phyloP scores from a whole-genome alignment of 2,329 filamentous ascomycete species.

The Colletotrichum sp. region DNA sequence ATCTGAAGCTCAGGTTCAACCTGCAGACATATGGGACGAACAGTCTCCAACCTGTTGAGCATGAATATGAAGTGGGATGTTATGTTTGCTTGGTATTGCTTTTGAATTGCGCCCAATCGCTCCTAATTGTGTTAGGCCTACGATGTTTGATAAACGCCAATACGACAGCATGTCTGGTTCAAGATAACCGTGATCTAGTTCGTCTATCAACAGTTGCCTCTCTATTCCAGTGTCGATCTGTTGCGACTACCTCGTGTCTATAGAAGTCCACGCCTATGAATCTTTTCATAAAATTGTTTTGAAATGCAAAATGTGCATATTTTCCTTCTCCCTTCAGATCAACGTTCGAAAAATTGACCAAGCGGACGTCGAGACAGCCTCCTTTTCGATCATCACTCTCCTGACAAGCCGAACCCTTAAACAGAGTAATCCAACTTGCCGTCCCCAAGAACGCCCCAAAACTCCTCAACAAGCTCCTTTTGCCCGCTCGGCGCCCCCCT shows the following conservation, averaged over 20 bases:
- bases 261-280: background rate
- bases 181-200: background rate
- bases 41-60: background rate
- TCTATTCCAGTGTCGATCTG: background rate
- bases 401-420: background rate
- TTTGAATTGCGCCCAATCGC: background rate
- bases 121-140: background rate
- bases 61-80: background rate
- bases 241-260: background rate
- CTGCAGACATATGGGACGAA: background rate
- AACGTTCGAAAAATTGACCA: accelerated
- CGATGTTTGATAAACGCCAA: background rate
- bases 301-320: background rate
- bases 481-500: slow-evolving; percentile 64
- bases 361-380: background rate
- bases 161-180: background rate
- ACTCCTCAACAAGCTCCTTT: slow-evolving; percentile 66
- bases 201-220: background rate
- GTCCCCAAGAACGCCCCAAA: slow-evolving; percentile 66
- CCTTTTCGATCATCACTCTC: background rate
- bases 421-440: slow-evolving; percentile 52
- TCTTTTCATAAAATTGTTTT: background rate
- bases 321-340: background rate
- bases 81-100: background rate
- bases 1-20: background rate